Evolutionary conservation across 352 stramenopile species (phyloP), one percentile per base, ranked within the genome.

Genomic region (Phytophthora agathidicida): DNA sequence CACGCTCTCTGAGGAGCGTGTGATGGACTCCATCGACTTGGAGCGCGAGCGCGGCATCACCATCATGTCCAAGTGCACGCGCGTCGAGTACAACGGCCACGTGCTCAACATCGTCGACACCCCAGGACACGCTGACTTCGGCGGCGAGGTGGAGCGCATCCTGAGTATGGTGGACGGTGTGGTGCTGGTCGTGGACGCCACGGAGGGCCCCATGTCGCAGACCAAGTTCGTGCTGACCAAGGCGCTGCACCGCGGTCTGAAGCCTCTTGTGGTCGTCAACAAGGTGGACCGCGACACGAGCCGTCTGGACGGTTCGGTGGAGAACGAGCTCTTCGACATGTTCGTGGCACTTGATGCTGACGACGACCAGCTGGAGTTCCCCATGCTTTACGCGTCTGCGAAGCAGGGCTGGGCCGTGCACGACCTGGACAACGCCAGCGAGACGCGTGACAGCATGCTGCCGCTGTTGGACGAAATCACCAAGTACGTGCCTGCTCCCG

Each of bases 151-250:
- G 49, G 96, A 99, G 79, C 88, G 96, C 27, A 97, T 99, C 43
- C 68, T 99, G 22, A 96, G 76, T 56, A 98, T 99, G 85, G 96
- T 99, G 19, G 96, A 99, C 73, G 97, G 96, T 27, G 96, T 99
- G 23, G 93, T 98, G 32, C 80, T 99, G 6, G 90, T 99, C 5
- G 97, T 99, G 7, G 96, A 99, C 75, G 97, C 96, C 5, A 98
- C 86, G 0, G 97, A 99, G 73, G 97, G 97, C 2, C 86, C 86
- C 22, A 99, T 99, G 94, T 96, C 91, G 23, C 97, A 99, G 65
- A 99, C 97, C 46, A 99, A 99, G 71, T 99, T 99, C 65, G 97
- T 99, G 32, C 74, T 99, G n/a, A 96, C 80, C 28, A 97, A 99
- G 68, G 97, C 97, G 30, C 77, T 99, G 17, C 87, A 93, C 44